Evolutionary conservation across 2,329 filamentous ascomycete species (phyloP).

Genomic region (Aplosporella prunicola): DNA sequence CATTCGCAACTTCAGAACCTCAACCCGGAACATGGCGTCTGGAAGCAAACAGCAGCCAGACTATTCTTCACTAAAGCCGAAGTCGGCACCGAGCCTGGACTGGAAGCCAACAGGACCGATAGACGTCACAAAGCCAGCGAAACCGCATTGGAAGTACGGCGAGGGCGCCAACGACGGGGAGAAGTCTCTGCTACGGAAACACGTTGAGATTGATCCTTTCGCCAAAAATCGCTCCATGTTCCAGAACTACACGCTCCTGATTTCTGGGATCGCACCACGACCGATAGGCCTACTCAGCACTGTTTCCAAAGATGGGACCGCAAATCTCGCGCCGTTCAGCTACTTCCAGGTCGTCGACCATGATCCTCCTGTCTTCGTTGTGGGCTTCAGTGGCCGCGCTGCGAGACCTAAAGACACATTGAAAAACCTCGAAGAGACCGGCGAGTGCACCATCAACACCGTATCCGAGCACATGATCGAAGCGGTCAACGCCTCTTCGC

Average conservation of each 20-base stretch:
- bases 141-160: conserved; percentile 14
- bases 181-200: background rate
- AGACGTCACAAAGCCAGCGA: conserved; percentile 12
- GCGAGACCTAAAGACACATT: conserved; percentile 15
- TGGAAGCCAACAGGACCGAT: conserved; percentile 12
- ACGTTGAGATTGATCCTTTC: conserved; percentile 15
- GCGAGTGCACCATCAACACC: conserved; percentile 55
- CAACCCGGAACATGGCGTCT: too few species aligned
- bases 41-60: too few species aligned
- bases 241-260: conserved; percentile 16
- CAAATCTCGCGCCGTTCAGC: conserved; percentile 20
- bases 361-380: conserved; percentile 17
- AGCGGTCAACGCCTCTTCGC: conserved; percentile 65
- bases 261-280: conserved; percentile 14
- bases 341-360: conserved; percentile 21
- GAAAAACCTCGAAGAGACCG: conserved; percentile 16
- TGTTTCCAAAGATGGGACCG: conserved; percentile 11
- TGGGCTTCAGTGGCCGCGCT: conserved; percentile 15
- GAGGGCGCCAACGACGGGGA: conserved; percentile 4
- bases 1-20: background rate
- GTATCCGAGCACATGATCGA: conserved; percentile 72
- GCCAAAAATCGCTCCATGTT: conserved; percentile 12
- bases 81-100: conserved; percentile 9
- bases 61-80: too few species aligned
- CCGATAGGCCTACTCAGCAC: conserved; percentile 16